Base-by-base conservation (phyloP, 2,329 filamentous ascomycete species). In the Lecanicillium sp. region DNA sequence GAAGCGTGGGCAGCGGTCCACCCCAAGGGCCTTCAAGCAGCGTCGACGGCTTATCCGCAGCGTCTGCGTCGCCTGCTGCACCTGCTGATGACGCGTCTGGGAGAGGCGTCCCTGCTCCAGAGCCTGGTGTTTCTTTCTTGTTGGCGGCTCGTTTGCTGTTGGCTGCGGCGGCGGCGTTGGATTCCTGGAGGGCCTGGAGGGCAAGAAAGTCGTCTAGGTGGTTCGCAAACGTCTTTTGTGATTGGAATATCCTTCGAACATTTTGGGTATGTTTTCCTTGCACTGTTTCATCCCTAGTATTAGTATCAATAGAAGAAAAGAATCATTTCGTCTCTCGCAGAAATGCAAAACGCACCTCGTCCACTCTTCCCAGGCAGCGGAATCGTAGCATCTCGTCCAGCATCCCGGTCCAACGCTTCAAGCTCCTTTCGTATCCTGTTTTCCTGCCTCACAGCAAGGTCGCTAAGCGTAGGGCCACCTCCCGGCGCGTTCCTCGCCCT, bases 201-300 rank as follows among this genome's bases (percentile, higher is more conserved):
- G 85, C 85, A 49, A 84, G 72, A 57, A 83, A 86, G 57, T 92
- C 85, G 49, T 85, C 83, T 33, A 90, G 71, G 57, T 90, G 81
- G 62, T 92, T 88, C 45, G 78, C 77, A 58, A 90, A 90, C 3
- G 83, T 87, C 64, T 90, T 87, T 54, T 87, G 83, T 18, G 81
- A 86, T 48, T 81, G 78, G 40, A 92, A 67, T 45, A 92, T 87
- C 61, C 81, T 82, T 50, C 85, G 77, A 18, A 87, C 82, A 48
- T 77, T 80, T 27, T 77, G 70, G 6, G 82, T 85, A 56, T 77
- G 75, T 51, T 80, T 81, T 48, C 62, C 64, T 38, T 65, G 60
- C 28, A 57, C 64, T 68, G 45, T 28, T 16, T 35, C n/a, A 25
- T 29, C 7, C 31, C 16, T 18, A 12, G 14, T 19, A 16, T 22